These are phyloP conservation scores for Tetracentron sinense DNA, from an alignment of 164 flowering plant species.

Conservation along the genomic window DNA sequence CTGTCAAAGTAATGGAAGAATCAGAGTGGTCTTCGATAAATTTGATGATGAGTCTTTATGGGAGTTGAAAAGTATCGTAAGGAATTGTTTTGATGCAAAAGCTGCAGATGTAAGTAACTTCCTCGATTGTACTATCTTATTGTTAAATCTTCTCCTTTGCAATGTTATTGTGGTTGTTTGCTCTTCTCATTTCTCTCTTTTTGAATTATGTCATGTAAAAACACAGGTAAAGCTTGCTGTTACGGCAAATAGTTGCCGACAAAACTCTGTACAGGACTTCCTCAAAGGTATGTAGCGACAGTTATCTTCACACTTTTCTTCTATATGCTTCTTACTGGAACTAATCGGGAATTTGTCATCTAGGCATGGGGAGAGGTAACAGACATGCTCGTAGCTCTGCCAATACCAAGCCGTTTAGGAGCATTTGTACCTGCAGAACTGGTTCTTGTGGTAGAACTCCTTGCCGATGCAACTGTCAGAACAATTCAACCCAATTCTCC, in stretches of 20 bases:
- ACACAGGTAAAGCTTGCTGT: slow-evolving; percentile 26
- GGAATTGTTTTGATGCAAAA: slow-evolving; percentile 15
- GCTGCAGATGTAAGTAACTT: slow-evolving; percentile 26
- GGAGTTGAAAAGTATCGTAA: slow-evolving; percentile 24
- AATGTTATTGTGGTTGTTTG: slow-evolving; percentile 1
- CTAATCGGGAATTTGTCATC: slow-evolving; percentile 33
- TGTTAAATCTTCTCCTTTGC: not conserved
- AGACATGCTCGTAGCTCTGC: slow-evolving; percentile 18
- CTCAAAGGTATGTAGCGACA: slow-evolving; percentile 41
- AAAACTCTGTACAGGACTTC: slow-evolving; percentile 9
- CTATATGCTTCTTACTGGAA: slow-evolving; percentile 28
- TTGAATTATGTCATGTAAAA: not conserved
- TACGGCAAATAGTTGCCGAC: slow-evolving; percentile 7
- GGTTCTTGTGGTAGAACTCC: slow-evolving; percentile 20
- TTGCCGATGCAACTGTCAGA: slow-evolving; percentile 21
- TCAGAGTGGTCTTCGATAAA: slow-evolving; percentile 23
- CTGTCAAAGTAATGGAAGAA: slow-evolving; percentile 14
- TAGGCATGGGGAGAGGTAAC: too few relatives aligned
- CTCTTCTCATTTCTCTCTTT: not conserved
- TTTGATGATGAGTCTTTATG: slow-evolving; percentile 24
- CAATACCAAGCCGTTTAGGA: slow-evolving; percentile 12
- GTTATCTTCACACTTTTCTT: slow-evolving; percentile 13
- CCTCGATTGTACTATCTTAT: not conserved
- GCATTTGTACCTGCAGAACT: slow-evolving; percentile 18
- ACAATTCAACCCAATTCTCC: slow-evolving; percentile 25